Conservation (phyloP, 805 yeast species). For the Cyberlindnera japonica region DNA sequence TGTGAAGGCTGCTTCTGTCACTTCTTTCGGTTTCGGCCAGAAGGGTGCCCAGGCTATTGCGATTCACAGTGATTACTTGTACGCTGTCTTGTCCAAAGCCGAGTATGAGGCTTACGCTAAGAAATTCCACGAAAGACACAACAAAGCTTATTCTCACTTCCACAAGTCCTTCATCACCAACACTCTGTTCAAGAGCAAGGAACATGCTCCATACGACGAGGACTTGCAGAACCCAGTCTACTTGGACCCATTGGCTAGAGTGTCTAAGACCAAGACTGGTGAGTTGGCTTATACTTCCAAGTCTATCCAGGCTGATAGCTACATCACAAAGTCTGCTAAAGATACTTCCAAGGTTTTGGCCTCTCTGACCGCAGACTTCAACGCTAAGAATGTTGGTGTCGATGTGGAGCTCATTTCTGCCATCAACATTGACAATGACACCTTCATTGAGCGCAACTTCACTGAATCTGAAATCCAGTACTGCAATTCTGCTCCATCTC, state of each 20-base stretch:
- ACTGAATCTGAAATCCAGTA: conserved; percentile 76
- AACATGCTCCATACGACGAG: conserved; percentile 85
- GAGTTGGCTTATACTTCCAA: conserved; percentile 47
- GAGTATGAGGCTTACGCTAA: conserved; percentile 67
- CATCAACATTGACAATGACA: conserved; percentile 81
- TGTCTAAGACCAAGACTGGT: conserved; percentile 35
- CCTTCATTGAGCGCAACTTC: conserved; percentile 90
- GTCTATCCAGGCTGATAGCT: conserved; percentile 45
- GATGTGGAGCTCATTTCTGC: conserved; percentile 89
- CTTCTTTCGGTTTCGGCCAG: conserved; percentile 99
- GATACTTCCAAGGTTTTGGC: conserved; percentile 64
- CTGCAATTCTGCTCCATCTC: conserved; percentile 68
- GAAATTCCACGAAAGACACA: conserved; percentile 78
- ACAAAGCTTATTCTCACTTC: conserved; percentile 88
- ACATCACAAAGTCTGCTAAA: conserved; percentile 44
- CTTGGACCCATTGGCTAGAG: conserved; percentile 88
- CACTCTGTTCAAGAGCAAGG: conserved; percentile 89
- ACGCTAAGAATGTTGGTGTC: conserved; percentile 78
- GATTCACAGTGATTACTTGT: conserved; percentile 90
- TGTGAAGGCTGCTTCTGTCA: conserved; percentile 92
- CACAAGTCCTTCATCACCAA: conserved; percentile 91
- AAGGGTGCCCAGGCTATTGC: conserved; percentile 97
- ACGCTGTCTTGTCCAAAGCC: conserved; percentile 68
- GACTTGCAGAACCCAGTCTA: conserved; percentile 87
- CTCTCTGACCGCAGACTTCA: conserved; percentile 44